Evolutionary conservation across 495 filamentous ascomycete genomes (phyloP), one percentile per base, ranked within the genome.

Genomic region (Hypoxylon subgilvum): DNA sequence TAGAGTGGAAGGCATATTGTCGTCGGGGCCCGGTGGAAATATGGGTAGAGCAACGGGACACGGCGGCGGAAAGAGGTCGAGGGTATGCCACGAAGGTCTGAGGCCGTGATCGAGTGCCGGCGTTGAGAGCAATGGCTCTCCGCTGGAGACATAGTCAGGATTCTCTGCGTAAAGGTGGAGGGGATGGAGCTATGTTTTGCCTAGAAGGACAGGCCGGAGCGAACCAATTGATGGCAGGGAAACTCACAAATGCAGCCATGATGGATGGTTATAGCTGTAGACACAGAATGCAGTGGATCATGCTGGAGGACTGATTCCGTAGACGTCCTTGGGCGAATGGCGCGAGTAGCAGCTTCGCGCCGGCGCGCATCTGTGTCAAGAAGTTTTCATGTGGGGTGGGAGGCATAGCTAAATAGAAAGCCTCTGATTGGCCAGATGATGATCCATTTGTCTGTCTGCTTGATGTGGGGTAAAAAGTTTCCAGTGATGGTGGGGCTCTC

Each of bases 281-380:
- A n/a, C 4, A 12, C 3, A 9, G 23, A 12, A 9, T 9, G 23
- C 25, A n/a, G 43, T 13, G 4, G 31, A 48, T 12, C 50, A 48
- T 28, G 72, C 74, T 9, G 66, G 45, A 10, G 44, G 21, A 27
- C n/a, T n/a, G n/a, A n/a, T n/a, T n/a, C n/a, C n/a, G n/a, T n/a
- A n/a, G n/a, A n/a, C n/a, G n/a, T n/a, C n/a, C n/a, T n/a, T n/a
- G n/a, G n/a, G n/a, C n/a, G n/a, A n/a, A n/a, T n/a, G n/a, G n/a
- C n/a, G n/a, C n/a, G n/a, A n/a, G n/a, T n/a, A n/a, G n/a, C n/a
- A n/a, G n/a, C n/a, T n/a, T n/a, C n/a, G n/a, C n/a, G n/a, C n/a
- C n/a, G n/a, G n/a, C n/a, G n/a, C n/a, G n/a, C n/a, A n/a, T n/a
- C n/a, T n/a, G n/a, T n/a, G n/a, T n/a, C n/a, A n/a, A n/a, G n/a